A percentile compares a stretch with the other conserved stretches of the same genome.
phyloP scores from a whole-genome alignment of 2,329 filamentous ascomycete genomes.

The Penicillium sp. region DNA sequence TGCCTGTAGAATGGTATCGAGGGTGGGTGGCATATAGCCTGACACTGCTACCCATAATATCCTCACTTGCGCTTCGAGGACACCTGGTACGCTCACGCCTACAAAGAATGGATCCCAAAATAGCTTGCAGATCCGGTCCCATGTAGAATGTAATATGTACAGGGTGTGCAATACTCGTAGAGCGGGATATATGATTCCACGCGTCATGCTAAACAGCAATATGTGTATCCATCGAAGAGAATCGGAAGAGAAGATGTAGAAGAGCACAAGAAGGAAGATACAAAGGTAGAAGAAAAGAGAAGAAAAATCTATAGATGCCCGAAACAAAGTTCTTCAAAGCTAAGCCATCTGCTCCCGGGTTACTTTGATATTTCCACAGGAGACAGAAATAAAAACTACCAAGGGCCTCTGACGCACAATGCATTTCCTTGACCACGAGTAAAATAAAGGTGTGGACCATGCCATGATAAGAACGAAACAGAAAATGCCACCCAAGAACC shows the following conservation, averaged over 20 bases:
- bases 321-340: constrained; percentile 7
- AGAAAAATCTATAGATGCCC: constrained; percentile 13
- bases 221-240: not conserved
- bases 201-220: not conserved
- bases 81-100: not conserved
- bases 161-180: constrained; percentile 10
- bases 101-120: not conserved
- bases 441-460: constrained; percentile 8
- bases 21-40: too few species aligned
- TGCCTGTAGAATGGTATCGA: too few species aligned
- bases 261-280: not conserved
- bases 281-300: not conserved
- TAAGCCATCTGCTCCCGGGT: too few species aligned
- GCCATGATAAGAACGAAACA: constrained; percentile 18
- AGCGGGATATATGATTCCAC: constrained; percentile 3
- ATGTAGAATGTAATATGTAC: constrained; percentile 12
- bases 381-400: not conserved
- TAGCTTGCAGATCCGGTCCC: constrained; percentile 6
- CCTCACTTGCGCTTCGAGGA: not conserved
- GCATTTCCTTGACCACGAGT: not conserved
- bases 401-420: not conserved
- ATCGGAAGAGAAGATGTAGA: not conserved
- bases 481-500: constrained; percentile 32
- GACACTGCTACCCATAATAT: not conserved
- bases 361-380: too few species aligned